These are phyloP conservation scores for Solanum bulbocastanum DNA, from an alignment of 257 asterid genomes.

Conservation along the genomic window DNA sequence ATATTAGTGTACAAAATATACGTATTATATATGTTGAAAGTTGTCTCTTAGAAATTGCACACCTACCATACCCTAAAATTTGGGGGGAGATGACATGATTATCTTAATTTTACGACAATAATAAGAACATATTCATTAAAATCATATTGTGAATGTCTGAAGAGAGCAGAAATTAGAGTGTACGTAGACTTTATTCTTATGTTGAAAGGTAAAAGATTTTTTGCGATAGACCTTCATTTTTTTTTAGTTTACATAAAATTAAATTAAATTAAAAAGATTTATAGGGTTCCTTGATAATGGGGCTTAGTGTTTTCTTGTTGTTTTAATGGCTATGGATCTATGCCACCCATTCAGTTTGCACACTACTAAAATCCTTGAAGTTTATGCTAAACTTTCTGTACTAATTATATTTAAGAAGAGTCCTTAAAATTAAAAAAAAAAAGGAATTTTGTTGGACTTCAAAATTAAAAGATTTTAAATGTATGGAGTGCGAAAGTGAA, in stretches of 20 bases:
- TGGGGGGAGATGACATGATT: not conserved
- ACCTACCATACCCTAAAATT: not conserved
- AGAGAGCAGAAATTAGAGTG: not conserved
- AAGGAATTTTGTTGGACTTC: not conserved
- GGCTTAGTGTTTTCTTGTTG: not conserved
- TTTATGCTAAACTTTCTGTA: not conserved
- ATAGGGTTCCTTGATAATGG: not conserved
- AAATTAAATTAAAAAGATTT: no score
- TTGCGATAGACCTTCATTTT: not conserved
- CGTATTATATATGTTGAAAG: not conserved
- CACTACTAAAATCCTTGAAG: not conserved
- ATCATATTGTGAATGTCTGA: no score
- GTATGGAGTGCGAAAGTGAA: not conserved
- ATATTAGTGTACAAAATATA: not conserved
- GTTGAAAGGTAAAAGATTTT: not conserved
- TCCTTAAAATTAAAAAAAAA: not conserved
- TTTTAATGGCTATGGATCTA: not conserved
- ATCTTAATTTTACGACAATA: not conserved
- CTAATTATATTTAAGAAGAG: not conserved
- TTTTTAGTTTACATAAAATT: no score
- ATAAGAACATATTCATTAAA: no score
- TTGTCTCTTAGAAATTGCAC: not conserved
- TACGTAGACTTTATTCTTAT: no score
- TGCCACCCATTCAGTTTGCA: not conserved
- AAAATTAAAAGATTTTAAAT: not conserved